Conservation (phyloP, 2,329 filamentous ascomycete genomes). For the Aspergillus sojae region DNA sequence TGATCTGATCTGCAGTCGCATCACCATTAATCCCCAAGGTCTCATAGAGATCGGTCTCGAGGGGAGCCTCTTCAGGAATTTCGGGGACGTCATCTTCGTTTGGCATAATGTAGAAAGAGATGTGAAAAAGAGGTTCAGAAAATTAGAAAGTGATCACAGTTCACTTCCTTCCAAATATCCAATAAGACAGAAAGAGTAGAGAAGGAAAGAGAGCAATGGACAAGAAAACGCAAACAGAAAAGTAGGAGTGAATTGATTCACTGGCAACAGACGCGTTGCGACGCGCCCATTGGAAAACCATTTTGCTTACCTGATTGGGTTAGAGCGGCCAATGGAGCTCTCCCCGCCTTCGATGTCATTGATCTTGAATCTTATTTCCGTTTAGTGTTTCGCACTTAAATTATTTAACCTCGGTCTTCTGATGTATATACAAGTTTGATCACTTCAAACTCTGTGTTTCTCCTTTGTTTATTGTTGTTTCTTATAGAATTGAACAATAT, state of each 20-base stretch:
- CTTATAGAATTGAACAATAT: background rate
- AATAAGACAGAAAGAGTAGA: background rate
- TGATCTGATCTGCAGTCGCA: slow-evolving; percentile 78
- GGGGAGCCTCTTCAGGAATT: slow-evolving; percentile 20
- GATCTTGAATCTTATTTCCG: background rate
- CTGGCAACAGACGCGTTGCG: slow-evolving; percentile 32
- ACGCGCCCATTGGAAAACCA: slow-evolving; percentile 17
- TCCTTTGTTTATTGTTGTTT: background rate
- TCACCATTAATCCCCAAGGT: slow-evolving; percentile 71
- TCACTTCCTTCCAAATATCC: background rate
- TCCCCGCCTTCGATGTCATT: slow-evolving; percentile 19
- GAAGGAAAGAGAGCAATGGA: background rate
- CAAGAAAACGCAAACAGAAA: background rate
- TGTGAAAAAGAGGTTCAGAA: background rate
- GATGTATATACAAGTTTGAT: background rate
- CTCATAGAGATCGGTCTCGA: slow-evolving; percentile 66
- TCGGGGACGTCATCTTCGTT: slow-evolving; percentile 11
- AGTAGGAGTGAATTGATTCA: background rate
- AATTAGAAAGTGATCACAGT: background rate
- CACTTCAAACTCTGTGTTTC: background rate
- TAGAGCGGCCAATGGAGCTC: slow-evolving; percentile 11
- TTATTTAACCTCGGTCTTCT: background rate
- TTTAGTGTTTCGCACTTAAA: background rate
- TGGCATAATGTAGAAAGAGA: background rate
- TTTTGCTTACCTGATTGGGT: slow-evolving; percentile 30